Percentiles rank a stretch among this genome's conserved stretches.
Evolutionary conservation across 345 rosid genomes (phyloP).

Genomic region (Jatropha curcas): DNA sequence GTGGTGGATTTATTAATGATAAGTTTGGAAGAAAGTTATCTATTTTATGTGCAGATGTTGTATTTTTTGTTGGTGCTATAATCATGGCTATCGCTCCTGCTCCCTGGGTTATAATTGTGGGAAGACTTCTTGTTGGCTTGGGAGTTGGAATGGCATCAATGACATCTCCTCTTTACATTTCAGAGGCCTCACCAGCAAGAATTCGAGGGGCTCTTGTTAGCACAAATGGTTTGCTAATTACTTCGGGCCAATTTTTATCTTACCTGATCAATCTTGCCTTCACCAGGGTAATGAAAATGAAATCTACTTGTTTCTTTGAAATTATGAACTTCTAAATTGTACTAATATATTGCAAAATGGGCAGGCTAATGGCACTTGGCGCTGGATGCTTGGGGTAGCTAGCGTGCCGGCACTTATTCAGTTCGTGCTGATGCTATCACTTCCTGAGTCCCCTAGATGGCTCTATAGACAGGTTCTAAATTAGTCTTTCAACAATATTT

Average conservation of each 20-base stretch:
- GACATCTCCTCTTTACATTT: slow-evolving; percentile 87
- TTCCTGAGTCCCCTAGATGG: slow-evolving; percentile 95
- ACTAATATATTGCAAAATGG: not conserved
- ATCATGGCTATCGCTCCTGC: slow-evolving; percentile 75
- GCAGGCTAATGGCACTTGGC: slow-evolving; percentile 78
- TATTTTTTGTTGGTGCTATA: slow-evolving; percentile 67
- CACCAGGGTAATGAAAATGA: slow-evolving; percentile 38
- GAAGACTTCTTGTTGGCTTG: slow-evolving; percentile 73
- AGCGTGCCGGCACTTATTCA: slow-evolving; percentile 67
- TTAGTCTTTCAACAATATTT: not conserved
- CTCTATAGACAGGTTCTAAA: slow-evolving; percentile 52
- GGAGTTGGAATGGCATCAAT: slow-evolving; percentile 99
- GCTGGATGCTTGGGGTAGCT: slow-evolving; percentile 93
- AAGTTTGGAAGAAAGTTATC: slow-evolving; percentile 65
- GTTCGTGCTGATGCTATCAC: slow-evolving; percentile 56
- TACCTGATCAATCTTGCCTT: slow-evolving; percentile 84
- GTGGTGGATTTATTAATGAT: slow-evolving; percentile 80
- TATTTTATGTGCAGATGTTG: slow-evolving; percentile 57
- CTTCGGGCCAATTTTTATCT: slow-evolving; percentile 85
- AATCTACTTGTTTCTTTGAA: not conserved
- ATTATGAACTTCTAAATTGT: no score
- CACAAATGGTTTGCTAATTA: slow-evolving; percentile 71
- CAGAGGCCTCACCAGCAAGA: slow-evolving; percentile 85
- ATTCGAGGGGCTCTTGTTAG: slow-evolving; percentile 88
- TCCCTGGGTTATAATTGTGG: slow-evolving; percentile 73